A percentile compares a stretch with the other conserved stretches of the same genome.
These are phyloP conservation scores for Nakazawaea laoshanensis DNA, from an alignment of 805 yeast genomes.

Conservation along the genomic window DNA sequence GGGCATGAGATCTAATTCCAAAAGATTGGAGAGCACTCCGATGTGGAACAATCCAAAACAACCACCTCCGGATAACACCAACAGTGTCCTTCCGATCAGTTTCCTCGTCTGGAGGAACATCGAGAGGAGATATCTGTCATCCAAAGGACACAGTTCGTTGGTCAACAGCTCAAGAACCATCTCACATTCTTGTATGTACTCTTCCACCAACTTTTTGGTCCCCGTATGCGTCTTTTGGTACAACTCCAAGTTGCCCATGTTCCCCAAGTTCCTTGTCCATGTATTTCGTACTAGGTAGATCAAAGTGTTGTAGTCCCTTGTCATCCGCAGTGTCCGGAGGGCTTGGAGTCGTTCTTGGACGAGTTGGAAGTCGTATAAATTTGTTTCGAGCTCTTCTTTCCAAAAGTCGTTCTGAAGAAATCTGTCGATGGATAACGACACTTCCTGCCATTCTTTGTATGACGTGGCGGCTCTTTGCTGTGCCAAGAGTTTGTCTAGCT, in stretches of 20 bases:
- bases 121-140: conserved; percentile 62
- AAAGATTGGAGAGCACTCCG: conserved; percentile 78
- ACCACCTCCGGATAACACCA: conserved; percentile 94
- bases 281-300: conserved; percentile 75
- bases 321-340: conserved; percentile 48
- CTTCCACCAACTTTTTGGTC: conserved; percentile 76
- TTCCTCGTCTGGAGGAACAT: conserved; percentile 82
- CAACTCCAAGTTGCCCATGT: conserved; percentile 73
- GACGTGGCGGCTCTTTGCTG: conserved; percentile 42
- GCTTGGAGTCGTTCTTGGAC: conserved; percentile 44
- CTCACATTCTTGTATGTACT: conserved; percentile 73
- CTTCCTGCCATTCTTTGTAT: conserved; percentile 54
- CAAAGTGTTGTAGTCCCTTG: conserved; percentile 50
- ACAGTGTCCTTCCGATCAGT: conserved; percentile 89
- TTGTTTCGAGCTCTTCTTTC: conserved; percentile 56
- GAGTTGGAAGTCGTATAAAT: conserved; percentile 66
- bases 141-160: conserved; percentile 33
- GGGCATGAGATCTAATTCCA: conserved; percentile 72
- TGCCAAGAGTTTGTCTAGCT: conserved; percentile 26
- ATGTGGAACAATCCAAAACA: conserved; percentile 89
- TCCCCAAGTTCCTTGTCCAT: conserved; percentile 80
- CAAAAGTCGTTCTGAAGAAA: conserved; percentile 59
- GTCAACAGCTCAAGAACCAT: conserved; percentile 30
- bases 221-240: conserved; percentile 79
- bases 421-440: conserved; percentile 56